Base-by-base conservation (phyloP, 2,329 filamentous ascomycete species). In the Tricladium varicosporioides region DNA sequence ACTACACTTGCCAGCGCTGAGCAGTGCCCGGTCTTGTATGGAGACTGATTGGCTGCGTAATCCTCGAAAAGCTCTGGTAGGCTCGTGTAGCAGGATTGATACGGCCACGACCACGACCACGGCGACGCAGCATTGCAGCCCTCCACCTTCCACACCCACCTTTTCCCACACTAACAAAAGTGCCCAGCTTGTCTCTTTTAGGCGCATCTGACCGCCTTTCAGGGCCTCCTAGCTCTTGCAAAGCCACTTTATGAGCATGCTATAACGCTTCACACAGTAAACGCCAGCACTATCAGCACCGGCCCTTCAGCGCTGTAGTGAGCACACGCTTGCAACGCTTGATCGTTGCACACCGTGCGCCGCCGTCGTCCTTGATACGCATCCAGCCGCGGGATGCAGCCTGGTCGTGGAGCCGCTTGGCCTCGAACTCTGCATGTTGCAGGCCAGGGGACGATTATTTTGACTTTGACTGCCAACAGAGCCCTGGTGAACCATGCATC, bases 391-490 rank as follows among this genome's bases (percentile, higher is more conserved):
- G 63, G 61, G 59, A 64, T 63, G 63, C 49, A 57, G 61, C 58
- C 60, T 63, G 55, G 62, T 57, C 62, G 57, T 59, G 60, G 56
- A 64, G 58, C 61, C 59, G 58, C 60, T 61, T 64, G 60, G 56
- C 61, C 52, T 55, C 49, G 53, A 54, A 58, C 51, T 61, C 52
- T 61, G 55, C 56, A 60, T 65, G 59, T 67, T 65, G 63, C 60
- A 66, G 63, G 55, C 62, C 61, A 65, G 63, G 65, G 65, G 60
- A 19, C 18, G n/a, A 15, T 32, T 54, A 54, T 60, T 64, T 64
- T 63, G 54, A 64, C 65, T 69, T 42, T 63, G 64, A 66, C 67
- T 65, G 63, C 65, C 63, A 64, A 65, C 62, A 65, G 61, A 67
- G 59, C 59, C 48, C 48, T 49, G 45, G 16, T 48, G 53, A 55